Evolutionary conservation across 257 asterid species (phyloP), one percentile per base, ranked within the genome.

Genomic region (Jasminum sambac): DNA sequence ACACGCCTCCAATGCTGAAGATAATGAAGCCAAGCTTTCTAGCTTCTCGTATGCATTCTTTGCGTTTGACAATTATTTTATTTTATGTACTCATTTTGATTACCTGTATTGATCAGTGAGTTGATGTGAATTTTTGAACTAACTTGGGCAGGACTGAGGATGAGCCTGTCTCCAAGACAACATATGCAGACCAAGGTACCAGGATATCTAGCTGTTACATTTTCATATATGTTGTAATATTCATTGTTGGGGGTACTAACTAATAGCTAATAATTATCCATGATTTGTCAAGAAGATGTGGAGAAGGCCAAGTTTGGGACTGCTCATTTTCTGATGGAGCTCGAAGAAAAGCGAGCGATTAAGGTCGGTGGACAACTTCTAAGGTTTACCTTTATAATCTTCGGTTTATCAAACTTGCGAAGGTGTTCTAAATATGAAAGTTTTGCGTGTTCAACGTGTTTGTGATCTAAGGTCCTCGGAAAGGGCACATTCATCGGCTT

Each of bases 231-330:
- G 26, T n/a, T 43, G 24, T 1, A 50, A 19, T 36, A 26, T 12
- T 38, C 44, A 21, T 60, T 25, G 6, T 39, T 48, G 19, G 41
- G 66, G 14, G 37, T 48, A 50, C 68, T 5, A 44, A 1, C 36
- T 9, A 42, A 23, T 12, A 7, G 4, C 43, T 13, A 38, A 16
- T 23, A 39, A 70, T 21, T 59, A 71, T 66, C 55, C 11, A 21
- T 69, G 17, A 46, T 5, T 59, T 16, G 62, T 21, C 57, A 46
- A 69, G 71, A 66, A 73, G 90, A 83, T 74, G 37, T 72, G 65
- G 95, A 91, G 88, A 88, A 84, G 83, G 82, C 96, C 17, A 84
- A 85, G 70, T 84, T 89, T 66, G 99, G 99, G 61, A 94, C 96
- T 7, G 97, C 95, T 2, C 61, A 71, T 78, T 94, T 81, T 75